Percentiles rank a stretch among this genome's conserved stretches.
phyloP scores from a whole-genome alignment of 768 basidiomycete species.

The Hypholoma fasciculare region DNA sequence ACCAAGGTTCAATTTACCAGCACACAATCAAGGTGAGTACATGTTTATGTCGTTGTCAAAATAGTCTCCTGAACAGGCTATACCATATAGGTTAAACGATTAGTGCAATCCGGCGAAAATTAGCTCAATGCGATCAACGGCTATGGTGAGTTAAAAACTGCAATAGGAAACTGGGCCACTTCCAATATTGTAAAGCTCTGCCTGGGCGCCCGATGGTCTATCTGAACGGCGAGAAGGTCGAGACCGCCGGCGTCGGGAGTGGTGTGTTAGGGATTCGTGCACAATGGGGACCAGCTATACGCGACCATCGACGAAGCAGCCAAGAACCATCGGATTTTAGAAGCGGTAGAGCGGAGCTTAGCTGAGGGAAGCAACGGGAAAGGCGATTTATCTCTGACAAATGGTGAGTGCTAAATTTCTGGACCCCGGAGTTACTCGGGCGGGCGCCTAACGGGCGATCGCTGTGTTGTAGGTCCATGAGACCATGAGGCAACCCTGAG shows the following conservation, averaged over 20 bases:
- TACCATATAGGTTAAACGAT: slow-evolving; percentile 30
- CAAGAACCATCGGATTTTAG: slow-evolving; percentile 12
- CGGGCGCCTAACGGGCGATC: too few relatives aligned
- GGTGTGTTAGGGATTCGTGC: background rate
- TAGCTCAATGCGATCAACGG: background rate
- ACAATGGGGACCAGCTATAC: slow-evolving; percentile 1
- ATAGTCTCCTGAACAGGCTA: background rate
- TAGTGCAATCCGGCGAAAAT: slow-evolving; percentile 1
- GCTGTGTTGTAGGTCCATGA: too few relatives aligned
- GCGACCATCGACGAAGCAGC: slow-evolving; percentile 23
- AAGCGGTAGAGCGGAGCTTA: slow-evolving; percentile 16
- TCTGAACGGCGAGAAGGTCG: background rate
- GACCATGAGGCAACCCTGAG: too few relatives aligned
- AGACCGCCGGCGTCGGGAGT: background rate
- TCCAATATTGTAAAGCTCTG: background rate
- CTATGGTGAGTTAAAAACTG: background rate
- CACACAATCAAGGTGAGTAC: slow-evolving; percentile 25
- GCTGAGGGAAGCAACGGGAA: background rate
- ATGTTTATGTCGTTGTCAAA: background rate
- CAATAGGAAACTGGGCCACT: too few relatives aligned
- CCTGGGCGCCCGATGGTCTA: background rate
- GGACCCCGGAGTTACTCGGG: too few relatives aligned
- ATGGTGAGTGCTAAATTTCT: too few relatives aligned
- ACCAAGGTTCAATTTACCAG: too few relatives aligned
- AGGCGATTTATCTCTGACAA: background rate